Conservation (phyloP, 345 rosid species). For the Schrenkiella parvula region DNA sequence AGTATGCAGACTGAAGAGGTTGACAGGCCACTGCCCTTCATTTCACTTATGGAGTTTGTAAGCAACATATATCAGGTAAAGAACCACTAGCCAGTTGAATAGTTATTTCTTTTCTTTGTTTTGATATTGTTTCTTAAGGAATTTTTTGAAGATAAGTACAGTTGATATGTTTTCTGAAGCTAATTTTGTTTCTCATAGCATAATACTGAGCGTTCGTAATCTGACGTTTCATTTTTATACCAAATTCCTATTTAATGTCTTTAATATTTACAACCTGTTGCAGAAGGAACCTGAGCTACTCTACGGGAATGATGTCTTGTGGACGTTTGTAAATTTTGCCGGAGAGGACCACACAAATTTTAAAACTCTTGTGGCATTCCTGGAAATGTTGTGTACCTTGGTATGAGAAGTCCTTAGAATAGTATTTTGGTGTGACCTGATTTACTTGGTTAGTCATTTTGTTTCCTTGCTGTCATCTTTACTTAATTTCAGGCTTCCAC, state of each 20-base stretch:
- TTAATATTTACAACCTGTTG: conserved; percentile 19
- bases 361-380: conserved; percentile 92
- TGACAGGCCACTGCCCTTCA: conserved; percentile 54
- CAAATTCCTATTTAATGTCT: not conserved
- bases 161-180: not conserved
- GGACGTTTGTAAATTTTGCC: conserved; percentile 97
- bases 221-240: not conserved
- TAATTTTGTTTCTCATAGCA: not conserved
- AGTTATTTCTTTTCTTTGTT: conserved; percentile 9
- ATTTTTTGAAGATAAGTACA: not conserved
- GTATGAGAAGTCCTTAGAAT: conserved; percentile 43
- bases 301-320: conserved; percentile 87
- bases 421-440: not conserved
- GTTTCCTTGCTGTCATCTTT: conserved; percentile 18
- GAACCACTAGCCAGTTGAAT: not conserved
- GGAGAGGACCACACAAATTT: conserved; percentile 98
- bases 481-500: conserved; percentile 69
- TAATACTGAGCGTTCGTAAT: not conserved
- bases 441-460: conserved; percentile 1
- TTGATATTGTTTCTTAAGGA: not conserved
- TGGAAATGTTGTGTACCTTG: conserved; percentile 91
- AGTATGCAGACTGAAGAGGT: conserved; percentile 52
- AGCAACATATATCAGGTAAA: conserved; percentile 89
- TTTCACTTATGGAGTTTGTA: conserved; percentile 87
- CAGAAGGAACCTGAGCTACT: conserved; percentile 93